Percentiles rank a stretch among this genome's conserved stretches.
phyloP scores from a whole-genome alignment of 2,329 filamentous ascomycete species.

The Metarhizium brunneum region DNA sequence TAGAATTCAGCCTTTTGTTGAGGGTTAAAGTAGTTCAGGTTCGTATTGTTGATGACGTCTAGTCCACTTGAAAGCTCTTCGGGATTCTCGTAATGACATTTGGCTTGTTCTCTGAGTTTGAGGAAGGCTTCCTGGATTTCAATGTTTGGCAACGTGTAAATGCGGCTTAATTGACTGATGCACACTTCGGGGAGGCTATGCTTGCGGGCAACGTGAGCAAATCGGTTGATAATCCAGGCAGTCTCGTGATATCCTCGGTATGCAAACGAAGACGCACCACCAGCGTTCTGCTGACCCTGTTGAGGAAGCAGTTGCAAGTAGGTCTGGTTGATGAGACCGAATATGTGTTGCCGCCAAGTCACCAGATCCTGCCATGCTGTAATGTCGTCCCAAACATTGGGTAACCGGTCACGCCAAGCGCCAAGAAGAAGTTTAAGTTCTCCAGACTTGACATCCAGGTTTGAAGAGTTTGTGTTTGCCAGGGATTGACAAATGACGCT shows the following conservation, averaged over 20 bases:
- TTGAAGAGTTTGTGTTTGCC: constrained; percentile 69
- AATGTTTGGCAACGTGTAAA: constrained; percentile 97
- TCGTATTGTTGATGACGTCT: constrained; percentile 99
- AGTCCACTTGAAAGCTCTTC: constrained; percentile 85
- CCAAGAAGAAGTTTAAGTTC: constrained; percentile 90
- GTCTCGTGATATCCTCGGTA: constrained; percentile 98
- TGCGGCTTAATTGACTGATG: constrained; percentile 91
- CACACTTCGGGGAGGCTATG: constrained; percentile 95
- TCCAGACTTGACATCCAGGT: constrained; percentile 88
- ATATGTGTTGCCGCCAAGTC: constrained; percentile 99
- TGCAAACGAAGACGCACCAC: constrained; percentile 78
- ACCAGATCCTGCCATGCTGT: constrained; percentile 98
- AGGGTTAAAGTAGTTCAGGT: constrained; percentile 93
- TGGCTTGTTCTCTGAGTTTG: constrained; percentile 96
- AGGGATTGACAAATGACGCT: constrained; percentile 93
- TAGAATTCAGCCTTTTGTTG: constrained; percentile 99
- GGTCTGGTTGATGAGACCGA: constrained; percentile 89
- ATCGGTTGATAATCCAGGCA: constrained; percentile 99
- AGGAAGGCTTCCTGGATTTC: constrained; percentile 99
- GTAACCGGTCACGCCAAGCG: constrained; percentile 89
- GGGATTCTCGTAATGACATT: constrained; percentile 95
- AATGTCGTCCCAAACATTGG: constrained; percentile 99
- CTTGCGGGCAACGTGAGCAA: constrained; percentile 94
- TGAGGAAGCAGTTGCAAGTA: constrained; percentile 80
- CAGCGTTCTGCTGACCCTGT: constrained; percentile 65